Evolutionary conservation across 352 stramenopile genomes (phyloP).

Genomic region (Phytophthora vignae): DNA sequence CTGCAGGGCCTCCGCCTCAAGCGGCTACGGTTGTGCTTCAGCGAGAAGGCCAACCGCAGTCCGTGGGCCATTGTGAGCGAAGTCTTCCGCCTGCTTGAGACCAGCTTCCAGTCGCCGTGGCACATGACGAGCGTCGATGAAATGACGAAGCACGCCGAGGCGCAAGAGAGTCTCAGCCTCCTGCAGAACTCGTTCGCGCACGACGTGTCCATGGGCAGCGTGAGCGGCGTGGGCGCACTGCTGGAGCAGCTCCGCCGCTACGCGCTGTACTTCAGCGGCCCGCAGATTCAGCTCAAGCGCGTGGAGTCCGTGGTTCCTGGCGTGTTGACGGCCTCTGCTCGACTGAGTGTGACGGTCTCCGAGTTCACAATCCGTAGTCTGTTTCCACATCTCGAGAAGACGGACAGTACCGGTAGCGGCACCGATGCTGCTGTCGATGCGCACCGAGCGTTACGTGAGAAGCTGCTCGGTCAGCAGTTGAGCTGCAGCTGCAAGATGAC

Average conservation of each 20-base stretch:
- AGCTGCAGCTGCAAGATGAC: constrained; percentile 13
- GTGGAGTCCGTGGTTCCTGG: constrained; percentile 14
- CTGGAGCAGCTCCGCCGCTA: constrained; percentile 21
- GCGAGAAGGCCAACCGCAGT: constrained; percentile 6
- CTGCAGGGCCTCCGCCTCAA: constrained; percentile 18
- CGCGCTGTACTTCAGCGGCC: constrained; percentile 22
- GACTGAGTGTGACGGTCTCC: constrained; percentile 7
- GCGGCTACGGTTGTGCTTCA: background rate
- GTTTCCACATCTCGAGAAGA: constrained; percentile 19
- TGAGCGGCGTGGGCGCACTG: constrained; percentile 12
- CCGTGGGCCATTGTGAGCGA: constrained; percentile 20
- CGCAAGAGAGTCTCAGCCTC: background rate
- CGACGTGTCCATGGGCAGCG: constrained; percentile 17
- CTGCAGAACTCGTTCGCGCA: constrained; percentile 10
- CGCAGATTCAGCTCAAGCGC: constrained; percentile 11
- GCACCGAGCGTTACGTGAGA: constrained; percentile 1
- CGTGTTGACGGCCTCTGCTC: constrained; percentile 1
- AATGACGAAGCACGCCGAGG: constrained; percentile 15
- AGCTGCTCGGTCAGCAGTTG: constrained; percentile 14
- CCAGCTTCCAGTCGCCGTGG: constrained; percentile 22
- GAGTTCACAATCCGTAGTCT: constrained; percentile 21
- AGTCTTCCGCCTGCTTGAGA: constrained; percentile 18
- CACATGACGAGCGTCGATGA: constrained; percentile 12
- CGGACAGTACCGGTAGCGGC: background rate
- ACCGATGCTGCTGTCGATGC: background rate